Evolutionary conservation across 2,329 filamentous ascomycete species (phyloP), one percentile per base, ranked within the genome.

Genomic region (Fusarium sacchari): DNA sequence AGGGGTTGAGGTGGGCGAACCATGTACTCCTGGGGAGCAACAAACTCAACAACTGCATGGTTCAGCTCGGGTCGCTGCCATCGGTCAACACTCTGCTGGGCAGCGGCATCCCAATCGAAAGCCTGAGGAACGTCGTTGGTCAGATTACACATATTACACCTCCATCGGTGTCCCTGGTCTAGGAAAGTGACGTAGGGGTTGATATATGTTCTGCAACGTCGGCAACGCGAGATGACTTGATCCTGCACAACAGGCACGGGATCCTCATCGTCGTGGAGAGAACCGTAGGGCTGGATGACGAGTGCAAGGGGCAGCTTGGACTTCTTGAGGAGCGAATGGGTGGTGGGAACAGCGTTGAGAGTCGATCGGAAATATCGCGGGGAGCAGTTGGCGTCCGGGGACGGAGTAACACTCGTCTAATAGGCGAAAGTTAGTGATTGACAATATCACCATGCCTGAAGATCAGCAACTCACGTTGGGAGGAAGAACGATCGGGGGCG

Each of bases 1-100:
- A 98, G 87, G 43, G 96, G 96, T 83, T 97, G 96, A 49, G 96
- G 96, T 64, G 96, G 95, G 69, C 96, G 93, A 40, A 99, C 96
- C 96, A 99, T 99, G 84, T 99, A 99, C 84, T 99, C 96, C 83
- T 99, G 96, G 5, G 96, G 96, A 18, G 96, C 96, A 75, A 99
- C 94, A 80, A 98, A 99, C 80, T 99, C 96, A 69, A 97, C 95
- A 40, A 98, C 95, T n/a, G 95, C 90, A 81, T 98, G 93, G 84
- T 99, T 99, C 69, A 99, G 87, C 81, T 99, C 96, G 43, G 94
- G 89, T 77, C 96, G 89, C 82, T 97, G 92, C 93, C 96, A 97
- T 80, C 96, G 88, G 81, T 99, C 96, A 57, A 97, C 92, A 59
- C 91, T 93, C 86, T 97, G 95, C 83, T 98, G 96, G 61, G 95